Percentiles rank a stretch among this genome's conserved stretches.
Conservation (phyloP, 2,329 filamentous ascomycete species). For the Colletotrichum echinochloae region DNA sequence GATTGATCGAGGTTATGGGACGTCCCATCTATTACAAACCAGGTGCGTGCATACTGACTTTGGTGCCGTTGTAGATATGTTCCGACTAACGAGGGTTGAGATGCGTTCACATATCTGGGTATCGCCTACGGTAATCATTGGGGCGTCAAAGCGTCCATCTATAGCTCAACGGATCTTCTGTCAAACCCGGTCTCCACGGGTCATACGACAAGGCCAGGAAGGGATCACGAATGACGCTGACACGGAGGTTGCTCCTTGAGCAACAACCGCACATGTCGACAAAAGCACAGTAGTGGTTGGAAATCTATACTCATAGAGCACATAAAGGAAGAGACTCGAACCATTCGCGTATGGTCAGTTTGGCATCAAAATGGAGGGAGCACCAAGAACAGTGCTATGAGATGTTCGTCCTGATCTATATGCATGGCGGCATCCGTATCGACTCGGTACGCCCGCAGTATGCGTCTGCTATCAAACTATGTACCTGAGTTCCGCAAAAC, state of each 20-base stretch:
- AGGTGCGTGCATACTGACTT: constrained; percentile 58
- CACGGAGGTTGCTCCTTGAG: not conserved
- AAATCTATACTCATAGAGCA: not conserved
- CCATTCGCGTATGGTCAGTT: too few relatives aligned
- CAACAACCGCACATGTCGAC: not conserved
- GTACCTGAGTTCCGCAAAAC: not conserved
- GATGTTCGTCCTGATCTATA: not conserved
- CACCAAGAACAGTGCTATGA: not conserved
- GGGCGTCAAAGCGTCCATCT: constrained; percentile 70
- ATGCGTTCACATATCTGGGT: constrained; percentile 76
- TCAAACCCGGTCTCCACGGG: not conserved
- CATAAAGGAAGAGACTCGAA: not conserved
- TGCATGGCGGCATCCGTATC: not conserved
- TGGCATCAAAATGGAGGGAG: too few relatives aligned
- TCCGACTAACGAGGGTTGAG: constrained; percentile 51
- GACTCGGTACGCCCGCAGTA: too few relatives aligned
- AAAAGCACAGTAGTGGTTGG: not conserved
- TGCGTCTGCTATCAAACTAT: not conserved
- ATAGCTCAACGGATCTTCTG: constrained; percentile 60
- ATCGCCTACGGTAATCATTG: constrained; percentile 71
- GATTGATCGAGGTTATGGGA: constrained; percentile 62
- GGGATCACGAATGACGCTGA: not conserved
- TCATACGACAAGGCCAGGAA: not conserved
- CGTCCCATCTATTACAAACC: constrained; percentile 82
- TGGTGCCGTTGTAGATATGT: not conserved